Percentiles rank a stretch among this genome's conserved stretches.
Conservation (phyloP, 305 asterid genomes). For the Plantago rigida region DNA sequence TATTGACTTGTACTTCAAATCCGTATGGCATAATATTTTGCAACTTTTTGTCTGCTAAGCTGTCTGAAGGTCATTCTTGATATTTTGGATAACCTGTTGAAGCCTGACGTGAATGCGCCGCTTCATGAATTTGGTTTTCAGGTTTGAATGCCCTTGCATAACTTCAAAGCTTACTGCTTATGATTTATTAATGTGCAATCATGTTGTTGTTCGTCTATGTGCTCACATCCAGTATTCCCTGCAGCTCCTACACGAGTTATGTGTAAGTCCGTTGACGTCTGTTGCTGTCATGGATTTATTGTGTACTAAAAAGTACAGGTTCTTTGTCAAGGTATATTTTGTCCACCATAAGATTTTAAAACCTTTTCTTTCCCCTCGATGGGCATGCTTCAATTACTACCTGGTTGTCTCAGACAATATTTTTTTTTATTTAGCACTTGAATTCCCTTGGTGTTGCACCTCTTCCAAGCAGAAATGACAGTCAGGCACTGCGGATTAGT, state of each 20-base stretch:
- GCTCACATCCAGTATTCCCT: conserved; percentile 30
- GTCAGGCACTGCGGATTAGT: conserved; percentile 83
- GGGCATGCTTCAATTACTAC: conserved; percentile 20
- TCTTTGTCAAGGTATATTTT: conserved; percentile 66
- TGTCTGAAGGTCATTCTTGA: conserved; percentile 95
- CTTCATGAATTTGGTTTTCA: conserved; percentile 95
- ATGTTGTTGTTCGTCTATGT: conserved; percentile 21
- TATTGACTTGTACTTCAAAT: conserved; percentile 10
- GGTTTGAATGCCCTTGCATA: conserved; percentile 36
- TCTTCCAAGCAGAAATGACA: conserved; percentile 59
- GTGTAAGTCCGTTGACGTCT: conserved; percentile 75
- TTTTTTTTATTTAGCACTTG: conserved; percentile 53
- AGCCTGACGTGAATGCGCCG: conserved; percentile 76
- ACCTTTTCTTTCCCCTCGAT: conserved; percentile 11
- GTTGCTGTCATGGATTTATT: conserved; percentile 74
- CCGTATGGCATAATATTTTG: conserved; percentile 7
- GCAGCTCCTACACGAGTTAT: conserved; percentile 84
- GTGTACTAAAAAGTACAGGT: conserved; percentile 68
- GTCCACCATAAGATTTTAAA: conserved; percentile 13
- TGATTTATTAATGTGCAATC: conserved; percentile 15
- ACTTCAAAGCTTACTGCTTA: conserved; percentile 22
- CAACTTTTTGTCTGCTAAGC: conserved; percentile 35
- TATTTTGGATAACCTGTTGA: conserved; percentile 62
- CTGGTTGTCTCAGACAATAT: conserved; percentile 24
- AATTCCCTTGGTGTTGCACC: conserved; percentile 66